phyloP scores from a whole-genome alignment of 495 filamentous ascomycete species.

The Halenospora varia region DNA sequence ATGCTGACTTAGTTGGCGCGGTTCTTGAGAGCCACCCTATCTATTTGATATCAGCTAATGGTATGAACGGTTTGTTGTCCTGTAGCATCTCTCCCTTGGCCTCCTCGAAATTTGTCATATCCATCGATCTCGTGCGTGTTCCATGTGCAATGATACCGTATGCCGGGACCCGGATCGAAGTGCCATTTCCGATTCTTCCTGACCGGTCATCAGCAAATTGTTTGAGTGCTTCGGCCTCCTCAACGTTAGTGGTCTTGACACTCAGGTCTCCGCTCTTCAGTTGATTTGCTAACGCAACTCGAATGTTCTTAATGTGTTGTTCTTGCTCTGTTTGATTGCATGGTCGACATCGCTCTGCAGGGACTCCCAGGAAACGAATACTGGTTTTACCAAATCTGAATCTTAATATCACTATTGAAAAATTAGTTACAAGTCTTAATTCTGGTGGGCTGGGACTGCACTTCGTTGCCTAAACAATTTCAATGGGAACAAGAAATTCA shows the following conservation, averaged over 20 bases:
- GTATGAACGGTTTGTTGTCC: constrained; percentile 7
- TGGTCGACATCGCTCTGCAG: constrained; percentile 5
- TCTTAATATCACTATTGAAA: too few relatives aligned
- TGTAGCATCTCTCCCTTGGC: constrained; percentile 3
- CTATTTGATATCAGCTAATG: constrained; percentile 10
- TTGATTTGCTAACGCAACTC: constrained; percentile 6
- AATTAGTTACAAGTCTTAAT: too few relatives aligned
- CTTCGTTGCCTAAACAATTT: too few relatives aligned
- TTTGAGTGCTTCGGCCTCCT: constrained; percentile 4
- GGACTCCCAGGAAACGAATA: too few relatives aligned
- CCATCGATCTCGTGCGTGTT: constrained; percentile 4
- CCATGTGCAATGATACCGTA: constrained; percentile 7
- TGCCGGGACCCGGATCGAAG: neutral
- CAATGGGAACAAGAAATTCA: too few relatives aligned
- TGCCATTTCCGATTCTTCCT: neutral
- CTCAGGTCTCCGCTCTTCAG: constrained; percentile 12
- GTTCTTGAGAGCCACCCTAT: constrained; percentile 8
- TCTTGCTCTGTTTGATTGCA: constrained; percentile 6
- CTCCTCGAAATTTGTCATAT: constrained; percentile 5
- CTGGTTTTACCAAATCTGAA: too few relatives aligned
- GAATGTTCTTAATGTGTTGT: constrained; percentile 8
- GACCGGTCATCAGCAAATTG: constrained; percentile 4
- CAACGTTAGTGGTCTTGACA: constrained; percentile 1
- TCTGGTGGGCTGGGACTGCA: too few relatives aligned
- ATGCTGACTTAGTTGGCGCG: constrained; percentile 2